Evolutionary conservation across 164 flowering plant genomes (phyloP).

Genomic region (Vitis rotundifolia): DNA sequence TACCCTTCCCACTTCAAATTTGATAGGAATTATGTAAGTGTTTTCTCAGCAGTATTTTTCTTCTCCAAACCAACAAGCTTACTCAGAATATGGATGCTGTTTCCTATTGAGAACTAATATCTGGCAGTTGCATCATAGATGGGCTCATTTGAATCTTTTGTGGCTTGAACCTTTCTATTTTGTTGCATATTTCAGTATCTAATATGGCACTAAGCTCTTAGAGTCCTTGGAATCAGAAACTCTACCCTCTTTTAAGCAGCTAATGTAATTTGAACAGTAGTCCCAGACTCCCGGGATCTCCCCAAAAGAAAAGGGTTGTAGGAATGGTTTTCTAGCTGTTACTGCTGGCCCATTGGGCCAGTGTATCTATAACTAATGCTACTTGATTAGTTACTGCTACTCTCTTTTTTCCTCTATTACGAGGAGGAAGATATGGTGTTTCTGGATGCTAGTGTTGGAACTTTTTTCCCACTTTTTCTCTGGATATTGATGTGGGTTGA

Average conservation of each 20-base stretch:
- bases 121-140: background rate
- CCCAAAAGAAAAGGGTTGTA: background rate
- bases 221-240: too few species aligned
- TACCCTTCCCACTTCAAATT: background rate
- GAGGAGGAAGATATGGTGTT: background rate
- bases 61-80: background rate
- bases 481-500: slow-evolving; percentile 2
- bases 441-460: background rate
- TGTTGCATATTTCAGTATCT: background rate
- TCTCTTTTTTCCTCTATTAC: background rate
- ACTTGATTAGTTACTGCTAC: background rate
- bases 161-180: background rate
- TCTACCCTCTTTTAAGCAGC: too few species aligned
- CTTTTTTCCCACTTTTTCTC: background rate
- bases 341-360: background rate
- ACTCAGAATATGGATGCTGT: background rate
- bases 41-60: too few species aligned
- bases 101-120: background rate
- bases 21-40: background rate
- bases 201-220: too few species aligned
- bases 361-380: background rate
- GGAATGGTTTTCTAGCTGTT: background rate
- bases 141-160: background rate
- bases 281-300: background rate
- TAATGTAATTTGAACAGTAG: background rate